These are phyloP conservation scores for Phytophthora lateralis DNA, from an alignment of 352 stramenopile species.

Conservation along the genomic window DNA sequence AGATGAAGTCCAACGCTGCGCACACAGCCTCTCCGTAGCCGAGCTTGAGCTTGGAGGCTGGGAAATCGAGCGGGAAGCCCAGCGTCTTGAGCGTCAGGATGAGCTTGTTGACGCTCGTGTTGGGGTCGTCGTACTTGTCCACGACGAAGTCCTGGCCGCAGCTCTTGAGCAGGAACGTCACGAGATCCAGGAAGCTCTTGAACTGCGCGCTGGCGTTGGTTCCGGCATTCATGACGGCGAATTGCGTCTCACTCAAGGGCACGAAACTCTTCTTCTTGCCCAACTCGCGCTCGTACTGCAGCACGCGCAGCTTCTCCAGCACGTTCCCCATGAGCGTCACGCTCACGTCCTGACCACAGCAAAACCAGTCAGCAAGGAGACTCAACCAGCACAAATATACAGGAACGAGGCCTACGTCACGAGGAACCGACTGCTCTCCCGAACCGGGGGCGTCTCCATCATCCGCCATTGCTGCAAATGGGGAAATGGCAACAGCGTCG, in stretches of 20 bases:
- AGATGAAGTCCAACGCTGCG: conserved; percentile 78
- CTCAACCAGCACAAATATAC: not conserved
- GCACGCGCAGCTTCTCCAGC: conserved; percentile 81
- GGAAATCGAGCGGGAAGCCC: conserved; percentile 84
- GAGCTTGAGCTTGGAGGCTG: conserved; percentile 76
- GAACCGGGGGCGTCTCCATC: conserved; percentile 12
- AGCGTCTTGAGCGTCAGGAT: conserved; percentile 83
- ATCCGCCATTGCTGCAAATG: conserved; percentile 29
- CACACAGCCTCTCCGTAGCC: conserved; percentile 82
- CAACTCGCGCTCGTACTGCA: conserved; percentile 81
- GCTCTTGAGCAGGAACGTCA: conserved; percentile 76
- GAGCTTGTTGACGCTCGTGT: conserved; percentile 89
- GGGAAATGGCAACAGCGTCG: conserved; percentile 21
- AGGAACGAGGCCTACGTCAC: conserved; percentile 19
- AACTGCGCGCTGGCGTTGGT: conserved; percentile 77
- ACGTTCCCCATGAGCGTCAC: conserved; percentile 86
- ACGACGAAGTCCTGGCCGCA: conserved; percentile 81
- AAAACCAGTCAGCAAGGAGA: not conserved
- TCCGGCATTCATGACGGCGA: conserved; percentile 51
- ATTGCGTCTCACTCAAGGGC: conserved; percentile 78
- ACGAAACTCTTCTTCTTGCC: conserved; percentile 82
- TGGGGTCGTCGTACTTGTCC: conserved; percentile 90
- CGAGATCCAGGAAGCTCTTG: conserved; percentile 78
- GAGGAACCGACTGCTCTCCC: conserved; percentile 18
- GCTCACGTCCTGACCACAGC: conserved; percentile 57